Conservation (phyloP, 176 grass and related monocot genomes). For the Aegilops speltoides region DNA sequence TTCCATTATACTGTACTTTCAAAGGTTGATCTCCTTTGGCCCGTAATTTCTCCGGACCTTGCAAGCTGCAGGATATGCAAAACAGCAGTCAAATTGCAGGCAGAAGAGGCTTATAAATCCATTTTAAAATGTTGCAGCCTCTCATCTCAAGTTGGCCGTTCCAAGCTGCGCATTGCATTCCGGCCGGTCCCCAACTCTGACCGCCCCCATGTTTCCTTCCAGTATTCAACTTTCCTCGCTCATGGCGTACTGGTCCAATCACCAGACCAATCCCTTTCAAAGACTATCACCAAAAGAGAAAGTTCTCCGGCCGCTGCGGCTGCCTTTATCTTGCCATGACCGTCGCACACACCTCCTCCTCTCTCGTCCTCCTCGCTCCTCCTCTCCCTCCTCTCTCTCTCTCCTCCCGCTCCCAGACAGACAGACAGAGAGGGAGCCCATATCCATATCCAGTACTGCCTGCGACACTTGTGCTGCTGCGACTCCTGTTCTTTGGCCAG, state of each 20-base stretch:
- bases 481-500: constrained; percentile 7
- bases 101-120: neutral
- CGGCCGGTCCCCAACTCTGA: constrained; percentile 38
- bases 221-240: neutral
- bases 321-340: constrained; percentile 30
- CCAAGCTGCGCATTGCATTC: constrained; percentile 26
- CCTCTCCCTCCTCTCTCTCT: neutral
- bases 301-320: constrained; percentile 10
- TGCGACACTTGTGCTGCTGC: neutral
- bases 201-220: constrained; percentile 41
- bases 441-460: constrained; percentile 8
- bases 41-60: neutral
- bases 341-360: constrained; percentile 10
- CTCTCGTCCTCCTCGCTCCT: constrained; percentile 1
- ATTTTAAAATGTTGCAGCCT: neutral
- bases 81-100: neutral
- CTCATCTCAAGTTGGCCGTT: neutral
- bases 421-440: neutral
- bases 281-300: constrained; percentile 38
- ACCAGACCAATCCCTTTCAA: constrained; percentile 40
- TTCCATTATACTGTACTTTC: neutral
- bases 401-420: neutral
- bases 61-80: neutral
- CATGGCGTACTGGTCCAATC: constrained; percentile 38
- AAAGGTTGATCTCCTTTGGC: neutral